Evolutionary conservation across 2,329 filamentous ascomycete genomes (phyloP), one percentile per base, ranked within the genome.

Genomic region (Davidsoniella eucalypti): DNA sequence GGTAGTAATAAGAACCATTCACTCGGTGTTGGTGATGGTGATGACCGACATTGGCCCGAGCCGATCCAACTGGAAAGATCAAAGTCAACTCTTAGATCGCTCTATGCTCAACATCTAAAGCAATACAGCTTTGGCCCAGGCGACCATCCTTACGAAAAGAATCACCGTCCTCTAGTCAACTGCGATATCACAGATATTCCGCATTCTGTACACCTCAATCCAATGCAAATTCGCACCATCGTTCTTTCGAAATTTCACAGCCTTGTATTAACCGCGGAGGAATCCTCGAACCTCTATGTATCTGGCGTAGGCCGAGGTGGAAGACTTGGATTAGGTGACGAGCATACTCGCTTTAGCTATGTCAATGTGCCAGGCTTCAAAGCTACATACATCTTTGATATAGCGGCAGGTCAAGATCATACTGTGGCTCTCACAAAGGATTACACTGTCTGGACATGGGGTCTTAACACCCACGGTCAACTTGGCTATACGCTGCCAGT

Each of bases 1-100:
- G 92, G 92, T 46, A 96, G 88, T 65, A 98, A 95, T 65, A 93
- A 92, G 60, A 98, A 98, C 57, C 67, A 94, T 8, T 92, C 85
- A 0, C 74, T 98, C 18, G 92, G 92, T 1, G 82, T 96, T 54
- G 88, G 88, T n/a, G 88, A 98, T 60, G 83, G 93, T 59, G 87
- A 95, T 61, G 90, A 98, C 61, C 80, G 92, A 2, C 88, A 96
- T 56, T 94, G 83, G 58, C 92, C 92, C 0, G 92, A 96, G 62
- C 82, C 87, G 8, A 78, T 95, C 9, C 69, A 72, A 29, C 64
- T 96, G 33, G 76, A 78, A 50, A 78, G 90, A 14, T 87, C 92
- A 0, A 12, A 33, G 8, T 9, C 8, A 12, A 33, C 8, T 33
- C 8, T 33, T 12, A 33, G 29, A 12, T 12, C 8, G 12, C 29